phyloP scores from a whole-genome alignment of 441 rosid species.

The Isatis lusitanica region DNA sequence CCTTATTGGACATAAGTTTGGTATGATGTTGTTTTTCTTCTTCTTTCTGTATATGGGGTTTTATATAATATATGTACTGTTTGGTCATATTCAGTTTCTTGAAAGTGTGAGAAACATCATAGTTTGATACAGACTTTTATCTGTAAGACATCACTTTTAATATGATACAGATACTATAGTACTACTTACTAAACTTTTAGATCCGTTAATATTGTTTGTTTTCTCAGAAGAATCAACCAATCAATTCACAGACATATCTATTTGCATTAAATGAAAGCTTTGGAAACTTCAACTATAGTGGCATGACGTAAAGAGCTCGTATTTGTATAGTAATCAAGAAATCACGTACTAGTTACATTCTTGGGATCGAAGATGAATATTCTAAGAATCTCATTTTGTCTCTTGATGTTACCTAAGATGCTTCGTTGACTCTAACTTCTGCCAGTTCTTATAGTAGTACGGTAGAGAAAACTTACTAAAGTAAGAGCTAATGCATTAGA shows the following conservation, averaged over 20 bases:
- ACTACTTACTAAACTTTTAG: no score
- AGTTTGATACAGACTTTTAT: no score
- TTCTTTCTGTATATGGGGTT: conserved; percentile 18
- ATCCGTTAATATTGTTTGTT: neutral
- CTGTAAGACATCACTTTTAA: no score
- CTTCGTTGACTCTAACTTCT: conserved; percentile 14
- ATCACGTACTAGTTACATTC: neutral
- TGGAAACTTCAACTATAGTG: neutral
- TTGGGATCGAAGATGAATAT: conserved; percentile 15
- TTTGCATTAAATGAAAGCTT: neutral
- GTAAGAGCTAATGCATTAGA: no score
- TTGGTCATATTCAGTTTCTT: conserved; percentile 20
- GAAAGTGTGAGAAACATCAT: neutral
- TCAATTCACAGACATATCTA: conserved; percentile 3
- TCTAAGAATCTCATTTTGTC: neutral
- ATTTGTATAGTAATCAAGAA: neutral
- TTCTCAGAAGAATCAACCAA: neutral
- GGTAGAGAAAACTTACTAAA: neutral
- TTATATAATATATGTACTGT: neutral
- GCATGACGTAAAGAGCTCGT: no score
- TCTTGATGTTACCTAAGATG: conserved; percentile 7
- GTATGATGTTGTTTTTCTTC: neutral
- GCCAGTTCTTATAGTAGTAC: neutral
- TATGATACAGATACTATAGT: no score
- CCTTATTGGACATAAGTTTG: conserved; percentile 6